Evolutionary conservation across 1,284 basidiomycete species (phyloP).

Genomic region (Ustilago nuda): DNA sequence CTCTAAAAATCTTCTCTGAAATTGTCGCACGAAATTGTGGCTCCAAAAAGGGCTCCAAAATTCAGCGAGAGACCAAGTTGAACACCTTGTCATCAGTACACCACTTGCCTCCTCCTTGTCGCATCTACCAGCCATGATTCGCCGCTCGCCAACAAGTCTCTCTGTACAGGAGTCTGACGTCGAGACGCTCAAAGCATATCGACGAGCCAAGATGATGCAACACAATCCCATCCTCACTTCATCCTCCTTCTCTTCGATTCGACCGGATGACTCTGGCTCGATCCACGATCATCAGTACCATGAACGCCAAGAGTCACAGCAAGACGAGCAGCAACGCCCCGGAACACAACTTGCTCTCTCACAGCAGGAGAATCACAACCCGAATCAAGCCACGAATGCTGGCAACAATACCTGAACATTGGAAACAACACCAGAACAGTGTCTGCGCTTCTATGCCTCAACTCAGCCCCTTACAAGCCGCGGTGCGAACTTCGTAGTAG

Average conservation of each 20-base stretch:
- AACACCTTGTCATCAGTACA: background rate
- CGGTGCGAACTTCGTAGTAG: too few species aligned
- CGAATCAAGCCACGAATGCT: slow-evolving; percentile 29
- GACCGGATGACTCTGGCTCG: slow-evolving; percentile 41
- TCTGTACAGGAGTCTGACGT: slow-evolving; percentile 50
- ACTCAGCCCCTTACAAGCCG: too few species aligned
- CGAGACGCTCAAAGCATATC: slow-evolving; percentile 51
- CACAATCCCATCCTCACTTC: slow-evolving; percentile 44
- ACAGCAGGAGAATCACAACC: slow-evolving; percentile 55
- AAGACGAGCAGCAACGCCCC: slow-evolving; percentile 30
- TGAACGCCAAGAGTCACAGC: background rate
- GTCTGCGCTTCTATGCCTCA: too few species aligned
- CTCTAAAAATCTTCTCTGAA: slow-evolving; percentile 1
- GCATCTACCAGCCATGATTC: slow-evolving; percentile 27
- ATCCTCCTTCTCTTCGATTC: slow-evolving; percentile 39
- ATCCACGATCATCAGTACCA: slow-evolving; percentile 32
- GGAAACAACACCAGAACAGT: background rate
- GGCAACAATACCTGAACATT: slow-evolving; percentile 24
- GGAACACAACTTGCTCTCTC: slow-evolving; percentile 43
- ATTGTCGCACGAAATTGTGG: slow-evolving; percentile 1
- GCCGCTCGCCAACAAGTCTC: slow-evolving; percentile 36
- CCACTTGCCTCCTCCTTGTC: background rate
- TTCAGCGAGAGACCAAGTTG: background rate
- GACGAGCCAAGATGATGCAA: slow-evolving; percentile 45
- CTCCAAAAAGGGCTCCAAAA: background rate